A percentile compares a stretch with the other conserved stretches of the same genome.
phyloP scores from a whole-genome alignment of 176 grass and related monocot species.

The Puya raimondii region DNA sequence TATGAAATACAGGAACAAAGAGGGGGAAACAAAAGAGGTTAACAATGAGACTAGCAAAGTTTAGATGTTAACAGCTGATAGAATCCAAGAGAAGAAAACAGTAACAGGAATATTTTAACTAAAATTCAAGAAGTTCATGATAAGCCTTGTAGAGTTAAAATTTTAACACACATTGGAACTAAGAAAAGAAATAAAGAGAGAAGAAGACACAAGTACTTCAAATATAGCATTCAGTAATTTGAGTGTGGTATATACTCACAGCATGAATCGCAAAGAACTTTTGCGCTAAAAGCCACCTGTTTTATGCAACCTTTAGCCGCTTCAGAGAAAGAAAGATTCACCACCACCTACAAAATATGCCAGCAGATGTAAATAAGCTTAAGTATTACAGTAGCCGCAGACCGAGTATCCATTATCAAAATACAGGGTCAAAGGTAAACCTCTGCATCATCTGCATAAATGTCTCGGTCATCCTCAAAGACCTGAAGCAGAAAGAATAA shows the following conservation, averaged over 20 bases:
- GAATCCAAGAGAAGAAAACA: background rate
- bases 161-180: slow-evolving; percentile 8
- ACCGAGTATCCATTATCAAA: slow-evolving; percentile 4
- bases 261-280: slow-evolving; percentile 80
- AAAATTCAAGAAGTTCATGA: background rate
- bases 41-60: too few species aligned
- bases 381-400: background rate
- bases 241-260: slow-evolving; percentile 37
- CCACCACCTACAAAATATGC: slow-evolving; percentile 39
- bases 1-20: slow-evolving; percentile 9
- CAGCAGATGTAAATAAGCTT: slow-evolving; percentile 18
- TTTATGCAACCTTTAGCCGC: slow-evolving; percentile 75
- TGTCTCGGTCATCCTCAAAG: slow-evolving; percentile 51
- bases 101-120: background rate
- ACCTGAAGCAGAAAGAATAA: slow-evolving; percentile 51
- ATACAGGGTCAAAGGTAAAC: slow-evolving; percentile 31
- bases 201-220: background rate
- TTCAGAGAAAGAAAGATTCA: slow-evolving; percentile 79
- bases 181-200: background rate
- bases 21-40: background rate
- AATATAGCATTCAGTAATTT: background rate
- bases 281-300: slow-evolving; percentile 50
- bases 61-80: too few species aligned
- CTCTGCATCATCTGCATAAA: slow-evolving; percentile 62
- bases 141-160: background rate